Percentiles rank a stretch among this genome's conserved stretches.
Evolutionary conservation across 2,329 filamentous ascomycete species (phyloP).

Genomic region (Aspergillus bombycis): DNA sequence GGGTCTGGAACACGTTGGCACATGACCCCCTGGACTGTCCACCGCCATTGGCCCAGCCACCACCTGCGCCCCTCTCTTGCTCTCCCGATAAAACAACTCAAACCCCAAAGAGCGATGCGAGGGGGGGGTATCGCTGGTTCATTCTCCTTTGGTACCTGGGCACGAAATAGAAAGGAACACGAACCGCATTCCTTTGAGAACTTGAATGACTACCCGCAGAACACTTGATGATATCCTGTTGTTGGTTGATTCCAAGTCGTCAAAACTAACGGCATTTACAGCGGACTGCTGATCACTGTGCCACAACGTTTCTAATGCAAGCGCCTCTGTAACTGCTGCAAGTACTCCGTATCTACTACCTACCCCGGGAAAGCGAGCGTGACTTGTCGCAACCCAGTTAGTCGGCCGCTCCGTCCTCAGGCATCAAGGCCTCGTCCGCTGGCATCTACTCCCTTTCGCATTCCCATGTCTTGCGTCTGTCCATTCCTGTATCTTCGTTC

Average conservation of each 20-base stretch:
- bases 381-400: conserved; percentile 20
- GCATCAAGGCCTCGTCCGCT: conserved; percentile 19
- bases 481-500: conserved; percentile 10
- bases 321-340: conserved; percentile 17
- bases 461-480: conserved; percentile 18
- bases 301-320: conserved; percentile 17
- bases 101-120: conserved; percentile 8
- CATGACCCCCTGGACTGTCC: conserved; percentile 8
- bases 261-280: conserved; percentile 3
- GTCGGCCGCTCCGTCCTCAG: conserved; percentile 19
- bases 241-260: background rate
- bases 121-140: conserved; percentile 2
- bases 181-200: background rate
- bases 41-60: conserved; percentile 15
- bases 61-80: conserved; percentile 5
- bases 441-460: conserved; percentile 10
- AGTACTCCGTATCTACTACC: conserved; percentile 4
- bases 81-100: conserved; percentile 7
- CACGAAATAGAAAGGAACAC: conserved; percentile 1
- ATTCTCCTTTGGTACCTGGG: background rate
- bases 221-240: conserved; percentile 1
- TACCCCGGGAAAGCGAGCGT: conserved; percentile 17
- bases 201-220: background rate
- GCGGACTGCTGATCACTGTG: conserved; percentile 5
- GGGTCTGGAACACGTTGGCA: conserved; percentile 6